Base-by-base conservation (phyloP, 1,284 basidiomycete species). In the Tylopilus sp. region DNA sequence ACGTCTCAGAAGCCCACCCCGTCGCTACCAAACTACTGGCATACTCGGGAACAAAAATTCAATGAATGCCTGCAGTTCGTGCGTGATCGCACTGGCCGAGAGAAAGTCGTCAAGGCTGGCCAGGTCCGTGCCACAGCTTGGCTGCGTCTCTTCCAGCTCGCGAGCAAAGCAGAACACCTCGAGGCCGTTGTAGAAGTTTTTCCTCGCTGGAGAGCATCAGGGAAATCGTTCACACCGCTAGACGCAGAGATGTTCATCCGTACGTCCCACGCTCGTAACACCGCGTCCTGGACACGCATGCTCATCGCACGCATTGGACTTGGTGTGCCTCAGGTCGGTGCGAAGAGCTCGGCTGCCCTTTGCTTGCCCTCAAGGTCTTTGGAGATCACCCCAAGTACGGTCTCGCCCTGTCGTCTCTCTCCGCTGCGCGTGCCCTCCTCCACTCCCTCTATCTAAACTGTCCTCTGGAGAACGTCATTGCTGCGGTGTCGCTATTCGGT, bases 361-460 rank as follows among this genome's bases (percentile, higher is more conserved):
- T 70, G 29, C 72, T 83, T 34, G 81, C 82, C 6, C 68, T 87
- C 15, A 67, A 73, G 12, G 77, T 85, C 15, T 84, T 82, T 60
- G 76, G 78, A 24, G 67, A 83, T 60, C 80, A 76, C 53, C 69
- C 80, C 14, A 81, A 78, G 59, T 83, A 85, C 60, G 75, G 77
- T 45, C 58, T 85, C 12, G 66, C 71, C 33, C 72, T 87, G n/a
- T 71, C 74, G 1, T 67, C 65, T 9, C 67, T 78, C 14, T 59
- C 70, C 1, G 80, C 76, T 4, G 83, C 74, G 0, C 81, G 77
- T 7, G 72, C 72, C 34, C 73, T 82, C 28, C 59, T 82, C 2
- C 74, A 80, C 50, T 72, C 77, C 2, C 67, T 85, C 4, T 76
- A 80, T 56, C 54, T 66, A 36, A 58, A 72, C 14, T 65, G 74